Percentiles rank a stretch among this genome's conserved stretches.
phyloP scores from a whole-genome alignment of 2,329 filamentous ascomycete genomes.

The Fusarium musae region DNA sequence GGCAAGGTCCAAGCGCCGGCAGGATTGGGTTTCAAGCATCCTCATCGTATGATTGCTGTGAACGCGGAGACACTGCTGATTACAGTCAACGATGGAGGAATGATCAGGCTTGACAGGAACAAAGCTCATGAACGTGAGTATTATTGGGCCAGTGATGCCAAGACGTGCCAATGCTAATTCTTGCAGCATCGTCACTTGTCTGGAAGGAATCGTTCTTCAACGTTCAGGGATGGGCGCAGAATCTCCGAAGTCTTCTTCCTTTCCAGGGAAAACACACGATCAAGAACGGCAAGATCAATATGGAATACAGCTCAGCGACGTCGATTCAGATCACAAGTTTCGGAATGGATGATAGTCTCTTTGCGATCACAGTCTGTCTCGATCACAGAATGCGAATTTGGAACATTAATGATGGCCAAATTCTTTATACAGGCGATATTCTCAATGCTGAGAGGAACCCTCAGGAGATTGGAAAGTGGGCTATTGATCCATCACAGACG shows the following conservation, averaged over 20 bases:
- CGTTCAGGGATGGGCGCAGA: constrained; percentile 77
- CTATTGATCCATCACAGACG: constrained; percentile 81
- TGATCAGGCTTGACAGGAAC: constrained; percentile 76
- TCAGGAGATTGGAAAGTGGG: constrained; percentile 77
- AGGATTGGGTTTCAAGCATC: constrained; percentile 80
- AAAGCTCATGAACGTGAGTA: constrained; percentile 59
- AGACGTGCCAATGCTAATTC: constrained; percentile 3
- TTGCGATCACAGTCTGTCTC: constrained; percentile 83
- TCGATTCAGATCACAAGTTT: constrained; percentile 67
- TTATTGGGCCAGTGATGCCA: background rate
- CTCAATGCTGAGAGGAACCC: constrained; percentile 73
- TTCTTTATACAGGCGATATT: constrained; percentile 81
- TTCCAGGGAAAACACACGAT: constrained; percentile 74
- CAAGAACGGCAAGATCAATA: constrained; percentile 69
- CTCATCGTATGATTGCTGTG: constrained; percentile 83
- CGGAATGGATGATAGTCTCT: constrained; percentile 61
- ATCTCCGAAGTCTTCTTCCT: constrained; percentile 72
- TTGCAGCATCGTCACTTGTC: constrained; percentile 42
- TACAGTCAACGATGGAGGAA: constrained; percentile 81
- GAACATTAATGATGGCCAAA: constrained; percentile 84
- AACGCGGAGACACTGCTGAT: constrained; percentile 80
- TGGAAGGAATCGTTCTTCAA: constrained; percentile 82
- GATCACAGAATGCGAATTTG: constrained; percentile 91
- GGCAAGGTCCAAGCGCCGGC: constrained; percentile 79
- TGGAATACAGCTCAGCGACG: constrained; percentile 75